phyloP scores from a whole-genome alignment of 768 basidiomycete genomes.

The Exidia glandulosa region DNA sequence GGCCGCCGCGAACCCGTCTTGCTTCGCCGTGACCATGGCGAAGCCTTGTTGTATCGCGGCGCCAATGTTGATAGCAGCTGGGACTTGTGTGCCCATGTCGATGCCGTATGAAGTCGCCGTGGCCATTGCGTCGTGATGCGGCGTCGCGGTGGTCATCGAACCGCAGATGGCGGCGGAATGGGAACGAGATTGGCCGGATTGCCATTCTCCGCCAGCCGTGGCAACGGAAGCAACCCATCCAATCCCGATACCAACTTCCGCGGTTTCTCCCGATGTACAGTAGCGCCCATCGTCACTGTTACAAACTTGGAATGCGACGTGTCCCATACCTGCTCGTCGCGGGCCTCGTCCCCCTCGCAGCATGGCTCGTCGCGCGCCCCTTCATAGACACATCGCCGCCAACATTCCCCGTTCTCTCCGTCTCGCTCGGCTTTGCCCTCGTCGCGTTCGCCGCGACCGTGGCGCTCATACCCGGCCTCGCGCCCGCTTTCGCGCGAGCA shows the following conservation, averaged over 20 bases:
- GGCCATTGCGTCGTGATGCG: neutral
- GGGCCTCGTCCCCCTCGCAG: no score
- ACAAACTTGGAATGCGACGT: no score
- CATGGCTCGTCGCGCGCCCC: no score
- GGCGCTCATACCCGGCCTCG: conserved; percentile 74
- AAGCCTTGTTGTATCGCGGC: no score
- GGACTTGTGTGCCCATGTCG: no score
- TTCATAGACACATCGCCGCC: conserved; percentile 37
- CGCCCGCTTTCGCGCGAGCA: conserved; percentile 67
- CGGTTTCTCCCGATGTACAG: neutral
- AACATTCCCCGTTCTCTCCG: conserved; percentile 56
- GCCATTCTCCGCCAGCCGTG: neutral
- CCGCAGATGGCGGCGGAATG: neutral
- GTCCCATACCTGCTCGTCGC: no score
- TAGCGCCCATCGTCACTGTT: no score
- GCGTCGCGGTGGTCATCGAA: neutral
- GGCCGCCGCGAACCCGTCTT: no score
- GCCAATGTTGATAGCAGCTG: no score
- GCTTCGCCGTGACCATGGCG: no score
- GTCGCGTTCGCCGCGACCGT: conserved; percentile 70
- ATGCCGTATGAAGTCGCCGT: no score
- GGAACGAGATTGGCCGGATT: neutral
- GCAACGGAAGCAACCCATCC: neutral
- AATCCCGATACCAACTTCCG: neutral
- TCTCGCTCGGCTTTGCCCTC: conserved; percentile 73